These are phyloP conservation scores for Tothia fuscella DNA, from an alignment of 2,329 filamentous ascomycete genomes.

Conservation along the genomic window DNA sequence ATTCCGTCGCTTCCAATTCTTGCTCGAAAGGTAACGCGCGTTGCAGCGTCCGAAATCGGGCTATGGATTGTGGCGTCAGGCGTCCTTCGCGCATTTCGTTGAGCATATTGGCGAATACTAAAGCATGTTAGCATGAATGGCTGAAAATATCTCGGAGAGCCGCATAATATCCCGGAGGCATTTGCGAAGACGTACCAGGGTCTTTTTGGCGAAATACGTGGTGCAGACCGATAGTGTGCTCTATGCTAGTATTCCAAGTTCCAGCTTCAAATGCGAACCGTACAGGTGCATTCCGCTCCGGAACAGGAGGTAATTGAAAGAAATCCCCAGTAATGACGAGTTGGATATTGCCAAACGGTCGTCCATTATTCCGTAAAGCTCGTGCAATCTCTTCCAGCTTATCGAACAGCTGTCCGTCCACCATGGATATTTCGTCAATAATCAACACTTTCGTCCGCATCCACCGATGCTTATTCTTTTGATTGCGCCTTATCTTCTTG, in stretches of 20 bases:
- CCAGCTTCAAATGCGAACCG: slow-evolving; percentile 90
- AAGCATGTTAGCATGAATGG: slow-evolving; percentile 20
- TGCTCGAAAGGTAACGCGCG: slow-evolving; percentile 63
- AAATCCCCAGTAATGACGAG: slow-evolving; percentile 94
- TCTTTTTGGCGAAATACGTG: slow-evolving; percentile 96
- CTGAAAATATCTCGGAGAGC: no score
- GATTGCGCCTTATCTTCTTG: slow-evolving; percentile 81
- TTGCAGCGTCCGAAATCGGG: slow-evolving; percentile 61
- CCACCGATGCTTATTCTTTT: slow-evolving; percentile 83
- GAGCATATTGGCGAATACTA: slow-evolving; percentile 82
- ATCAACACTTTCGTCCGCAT: slow-evolving; percentile 75
- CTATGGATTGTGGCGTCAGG: slow-evolving; percentile 63
- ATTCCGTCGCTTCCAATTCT: slow-evolving; percentile 69
- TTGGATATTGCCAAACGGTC: slow-evolving; percentile 92
- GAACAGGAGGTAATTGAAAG: slow-evolving; percentile 91
- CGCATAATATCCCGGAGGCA: background rate
- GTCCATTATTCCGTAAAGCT: slow-evolving; percentile 74
- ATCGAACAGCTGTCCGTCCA: slow-evolving; percentile 92
- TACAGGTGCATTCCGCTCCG: slow-evolving; percentile 48
- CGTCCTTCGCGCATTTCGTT: slow-evolving; percentile 94
- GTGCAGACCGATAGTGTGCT: slow-evolving; percentile 89
- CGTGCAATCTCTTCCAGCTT: slow-evolving; percentile 85
- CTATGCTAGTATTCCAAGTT: slow-evolving; percentile 85
- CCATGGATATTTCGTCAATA: slow-evolving; percentile 96
- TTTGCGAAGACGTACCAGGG: slow-evolving; percentile 36